phyloP scores from a whole-genome alignment of 352 stramenopile genomes.

The Pilasporangium apinafurcum region DNA sequence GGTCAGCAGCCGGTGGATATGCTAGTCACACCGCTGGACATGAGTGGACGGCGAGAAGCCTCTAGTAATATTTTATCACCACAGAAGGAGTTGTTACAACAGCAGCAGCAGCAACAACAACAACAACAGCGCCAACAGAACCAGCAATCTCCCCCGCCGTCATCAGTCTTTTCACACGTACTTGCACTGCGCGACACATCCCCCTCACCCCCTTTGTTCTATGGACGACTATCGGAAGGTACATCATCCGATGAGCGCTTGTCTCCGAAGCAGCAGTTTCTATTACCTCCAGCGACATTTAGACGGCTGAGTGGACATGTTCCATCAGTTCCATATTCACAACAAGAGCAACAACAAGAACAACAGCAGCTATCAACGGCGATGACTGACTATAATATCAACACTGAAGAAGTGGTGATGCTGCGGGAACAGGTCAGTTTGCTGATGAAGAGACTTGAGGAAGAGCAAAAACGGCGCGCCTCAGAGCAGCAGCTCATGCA shows the following conservation, averaged over 20 bases:
- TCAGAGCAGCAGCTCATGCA: constrained; percentile 67
- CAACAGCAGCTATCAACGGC: neutral
- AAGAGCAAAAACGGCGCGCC: constrained; percentile 60
- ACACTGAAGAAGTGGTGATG: constrained; percentile 26
- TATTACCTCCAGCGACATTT: neutral
- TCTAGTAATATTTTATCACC: too few species aligned
- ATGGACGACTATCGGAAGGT: too few species aligned
- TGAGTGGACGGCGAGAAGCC: too few species aligned
- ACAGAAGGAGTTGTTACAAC: too few species aligned
- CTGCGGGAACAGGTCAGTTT: constrained; percentile 54
- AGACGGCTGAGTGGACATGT: neutral
- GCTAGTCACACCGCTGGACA: too few species aligned
- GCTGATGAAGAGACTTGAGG: constrained; percentile 46
- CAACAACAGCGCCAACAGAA: neutral
- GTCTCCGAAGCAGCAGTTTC: neutral
- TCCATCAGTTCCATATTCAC: constrained; percentile 2
- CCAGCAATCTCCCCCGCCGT: too few species aligned
- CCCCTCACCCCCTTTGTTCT: too few species aligned
- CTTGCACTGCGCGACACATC: too few species aligned
- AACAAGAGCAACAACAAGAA: neutral
- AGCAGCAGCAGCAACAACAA: neutral
- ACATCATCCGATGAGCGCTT: neutral
- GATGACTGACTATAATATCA: too few species aligned
- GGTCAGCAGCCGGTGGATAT: too few species aligned
- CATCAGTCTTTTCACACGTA: too few species aligned